Conservation (phyloP, 2,329 filamentous ascomycete genomes). For the Penicillium sp. region DNA sequence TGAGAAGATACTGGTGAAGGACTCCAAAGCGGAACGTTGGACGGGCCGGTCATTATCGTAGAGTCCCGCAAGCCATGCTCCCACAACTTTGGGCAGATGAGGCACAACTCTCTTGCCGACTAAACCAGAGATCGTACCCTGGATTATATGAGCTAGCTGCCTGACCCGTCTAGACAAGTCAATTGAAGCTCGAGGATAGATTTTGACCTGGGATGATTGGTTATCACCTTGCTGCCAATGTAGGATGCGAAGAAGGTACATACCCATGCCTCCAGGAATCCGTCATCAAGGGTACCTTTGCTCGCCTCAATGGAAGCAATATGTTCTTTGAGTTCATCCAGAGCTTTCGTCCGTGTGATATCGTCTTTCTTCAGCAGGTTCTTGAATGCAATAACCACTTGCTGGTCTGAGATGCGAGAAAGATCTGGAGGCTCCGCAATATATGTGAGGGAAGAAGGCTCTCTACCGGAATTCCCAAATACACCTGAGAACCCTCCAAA, state of each 20-base stretch:
- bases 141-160: slow-evolving; percentile 76
- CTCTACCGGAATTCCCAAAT: slow-evolving; percentile 41
- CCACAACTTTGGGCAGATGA: slow-evolving; percentile 72
- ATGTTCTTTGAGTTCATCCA: slow-evolving; percentile 76
- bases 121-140: slow-evolving; percentile 58
- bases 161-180: slow-evolving; percentile 84
- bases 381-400: slow-evolving; percentile 86
- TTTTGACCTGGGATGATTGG: slow-evolving; percentile 60
- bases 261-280: slow-evolving; percentile 86
- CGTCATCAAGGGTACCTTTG: slow-evolving; percentile 68
- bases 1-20: slow-evolving; percentile 70
- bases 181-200: slow-evolving; percentile 87
- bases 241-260: slow-evolving; percentile 32
- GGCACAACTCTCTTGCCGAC: slow-evolving; percentile 79
- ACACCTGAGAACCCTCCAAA: slow-evolving; percentile 42
- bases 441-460: slow-evolving; percentile 72
- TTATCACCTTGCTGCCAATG: not conserved
- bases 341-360: slow-evolving; percentile 83
- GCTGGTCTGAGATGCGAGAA: slow-evolving; percentile 70
- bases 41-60: slow-evolving; percentile 82
- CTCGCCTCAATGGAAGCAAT: slow-evolving; percentile 55
- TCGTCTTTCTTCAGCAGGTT: slow-evolving; percentile 90
- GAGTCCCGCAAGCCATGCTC: slow-evolving; percentile 84
- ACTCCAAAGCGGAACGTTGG: slow-evolving; percentile 71
- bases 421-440: slow-evolving; percentile 82